phyloP scores from a whole-genome alignment of 495 filamentous ascomycete species.

The Podospora pseudocomata region DNA sequence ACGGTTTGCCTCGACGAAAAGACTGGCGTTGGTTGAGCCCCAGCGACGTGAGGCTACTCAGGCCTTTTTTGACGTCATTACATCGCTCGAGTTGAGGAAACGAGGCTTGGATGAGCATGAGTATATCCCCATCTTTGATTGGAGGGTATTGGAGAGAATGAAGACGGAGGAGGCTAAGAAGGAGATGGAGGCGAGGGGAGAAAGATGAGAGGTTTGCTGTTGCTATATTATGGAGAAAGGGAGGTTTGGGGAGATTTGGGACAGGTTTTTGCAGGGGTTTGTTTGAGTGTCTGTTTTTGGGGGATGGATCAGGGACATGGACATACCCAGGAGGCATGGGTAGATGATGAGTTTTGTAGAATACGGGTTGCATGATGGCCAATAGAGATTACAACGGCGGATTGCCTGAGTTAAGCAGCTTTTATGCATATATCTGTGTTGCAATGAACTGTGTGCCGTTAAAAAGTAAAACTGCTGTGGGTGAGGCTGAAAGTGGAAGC shows the following conservation, averaged over 20 bases:
- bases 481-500: neutral
- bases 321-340: neutral
- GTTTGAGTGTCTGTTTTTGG: neutral
- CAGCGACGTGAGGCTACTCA: constrained; percentile 36
- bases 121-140: constrained; percentile 48
- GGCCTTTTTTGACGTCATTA: constrained; percentile 37
- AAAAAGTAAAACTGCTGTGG: neutral
- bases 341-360: neutral
- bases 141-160: constrained; percentile 46
- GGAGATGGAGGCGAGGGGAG: constrained; percentile 9
- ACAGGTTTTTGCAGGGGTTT: constrained; percentile 22
- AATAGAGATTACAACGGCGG: neutral
- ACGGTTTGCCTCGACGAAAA: constrained; percentile 29
- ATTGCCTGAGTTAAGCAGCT: neutral
- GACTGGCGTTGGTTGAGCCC: constrained; percentile 47
- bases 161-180: constrained; percentile 35
- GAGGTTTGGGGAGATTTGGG: constrained; percentile 19
- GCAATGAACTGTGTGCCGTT: neutral
- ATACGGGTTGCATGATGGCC: neutral
- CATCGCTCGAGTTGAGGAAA: constrained; percentile 25
- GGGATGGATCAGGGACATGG: neutral
- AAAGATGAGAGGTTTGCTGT: constrained; percentile 1
- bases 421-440: neutral
- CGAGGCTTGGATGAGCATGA: constrained; percentile 33
- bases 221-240: constrained; percentile 1